Conservation (phyloP, 1,284 basidiomycete genomes). For the Caloboletus firmus region DNA sequence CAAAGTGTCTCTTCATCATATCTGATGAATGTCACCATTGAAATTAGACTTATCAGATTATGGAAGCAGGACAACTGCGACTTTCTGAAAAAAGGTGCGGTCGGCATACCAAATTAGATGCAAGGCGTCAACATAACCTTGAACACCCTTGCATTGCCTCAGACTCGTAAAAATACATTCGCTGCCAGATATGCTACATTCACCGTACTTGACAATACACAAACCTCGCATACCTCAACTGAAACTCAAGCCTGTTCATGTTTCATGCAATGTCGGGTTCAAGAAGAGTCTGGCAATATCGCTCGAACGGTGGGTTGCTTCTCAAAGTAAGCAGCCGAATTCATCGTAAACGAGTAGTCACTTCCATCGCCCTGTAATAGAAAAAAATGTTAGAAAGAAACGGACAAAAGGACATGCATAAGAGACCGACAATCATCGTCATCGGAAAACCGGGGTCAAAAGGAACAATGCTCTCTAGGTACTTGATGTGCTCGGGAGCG, state of each 20-base stretch:
- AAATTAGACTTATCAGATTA: not conserved
- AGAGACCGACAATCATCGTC: slow-evolving; percentile 38
- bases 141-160: no score
- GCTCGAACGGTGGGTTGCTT: slow-evolving; percentile 20
- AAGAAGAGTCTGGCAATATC: slow-evolving; percentile 22
- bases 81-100: no score
- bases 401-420: slow-evolving; percentile 4
- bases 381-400: slow-evolving; percentile 25
- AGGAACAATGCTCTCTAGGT: slow-evolving; percentile 41
- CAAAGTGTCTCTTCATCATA: not conserved
- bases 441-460: slow-evolving; percentile 48
- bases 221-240: not conserved
- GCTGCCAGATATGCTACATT: not conserved
- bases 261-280: not conserved
- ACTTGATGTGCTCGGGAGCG: slow-evolving; percentile 43
- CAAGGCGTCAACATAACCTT: no score
- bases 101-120: no score
- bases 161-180: slow-evolving; percentile 1
- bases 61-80: no score
- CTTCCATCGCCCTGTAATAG: slow-evolving; percentile 32
- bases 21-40: no score
- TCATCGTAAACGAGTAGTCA: slow-evolving; percentile 12
- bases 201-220: not conserved
- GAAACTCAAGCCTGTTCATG: no score
- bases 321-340: slow-evolving; percentile 28